A percentile compares a stretch with the other conserved stretches of the same genome.
These are phyloP conservation scores for Boletus sp. DNA, from an alignment of 768 basidiomycete species.

Conservation along the genomic window DNA sequence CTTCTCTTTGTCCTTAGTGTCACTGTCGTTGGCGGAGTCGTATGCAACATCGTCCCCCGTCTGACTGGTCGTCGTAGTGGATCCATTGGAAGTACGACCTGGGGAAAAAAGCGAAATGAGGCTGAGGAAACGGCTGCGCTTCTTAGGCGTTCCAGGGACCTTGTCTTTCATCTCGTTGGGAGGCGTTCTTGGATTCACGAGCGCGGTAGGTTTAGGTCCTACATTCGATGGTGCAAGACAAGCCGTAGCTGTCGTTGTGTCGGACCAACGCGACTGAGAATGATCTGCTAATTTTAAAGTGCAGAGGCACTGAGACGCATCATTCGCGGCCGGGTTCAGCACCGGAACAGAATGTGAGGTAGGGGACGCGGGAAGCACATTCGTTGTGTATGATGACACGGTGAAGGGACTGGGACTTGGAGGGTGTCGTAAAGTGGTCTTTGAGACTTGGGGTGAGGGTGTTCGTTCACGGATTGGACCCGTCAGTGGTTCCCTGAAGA, in stretches of 20 bases:
- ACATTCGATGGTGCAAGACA: constrained; percentile 15
- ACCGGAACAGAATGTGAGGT: neutral
- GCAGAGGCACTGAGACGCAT: neutral
- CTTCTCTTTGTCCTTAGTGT: constrained; percentile 17
- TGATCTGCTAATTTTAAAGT: neutral
- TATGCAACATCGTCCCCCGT: constrained; percentile 9
- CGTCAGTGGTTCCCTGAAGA: neutral
- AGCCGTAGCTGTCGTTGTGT: constrained; percentile 26
- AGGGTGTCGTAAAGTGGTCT: constrained; percentile 2
- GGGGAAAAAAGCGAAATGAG: constrained; percentile 32
- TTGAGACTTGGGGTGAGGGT: neutral
- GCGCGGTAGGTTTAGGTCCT: constrained; percentile 1
- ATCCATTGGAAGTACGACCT: constrained; percentile 16
- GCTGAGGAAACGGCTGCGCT: constrained; percentile 31
- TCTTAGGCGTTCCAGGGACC: constrained; percentile 21
- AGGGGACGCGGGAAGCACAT: constrained; percentile 5
- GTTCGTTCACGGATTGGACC: neutral
- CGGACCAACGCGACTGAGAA: constrained; percentile 28
- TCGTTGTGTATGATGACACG: neutral
- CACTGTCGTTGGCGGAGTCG: constrained; percentile 23
- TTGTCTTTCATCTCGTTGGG: constrained; percentile 17
- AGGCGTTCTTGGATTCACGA: constrained; percentile 5
- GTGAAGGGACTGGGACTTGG: constrained; percentile 1
- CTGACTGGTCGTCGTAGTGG: neutral
- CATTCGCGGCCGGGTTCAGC: neutral